Evolutionary conservation across 2,329 filamentous ascomycete species (phyloP), one percentile per base, ranked within the genome.

Genomic region (Cercospora beticola): DNA sequence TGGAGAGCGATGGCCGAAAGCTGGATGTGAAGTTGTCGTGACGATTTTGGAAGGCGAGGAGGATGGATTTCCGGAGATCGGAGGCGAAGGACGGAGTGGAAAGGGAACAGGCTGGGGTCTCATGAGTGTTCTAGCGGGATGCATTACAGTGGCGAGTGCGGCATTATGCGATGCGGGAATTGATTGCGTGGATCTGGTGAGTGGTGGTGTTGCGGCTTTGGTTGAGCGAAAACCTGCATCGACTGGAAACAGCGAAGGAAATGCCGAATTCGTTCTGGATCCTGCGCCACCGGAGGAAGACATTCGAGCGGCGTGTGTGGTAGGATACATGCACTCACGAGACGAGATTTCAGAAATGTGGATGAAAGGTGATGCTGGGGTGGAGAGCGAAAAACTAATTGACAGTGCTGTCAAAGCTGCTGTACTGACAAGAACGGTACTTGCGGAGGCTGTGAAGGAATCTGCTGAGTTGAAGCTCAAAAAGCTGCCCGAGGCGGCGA

Each of bases 1-100:
- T 76, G 93, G 93, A 14, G 94, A 97, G 78, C 86, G 94, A 67
- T 99, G 94, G 92, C 95, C 95, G n/a, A 99, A 99, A 84, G 97
- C 93, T 79, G 94, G 93, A 56, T 90, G 97, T n/a, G 95, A 99
- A 78, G 90, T 99, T 49, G 90, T 97, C 18, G 89, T 99, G 60
- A 97, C 93, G 0, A 89, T 99, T 60, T 84, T 99, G 18, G 95
- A 99, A 81, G 94, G 93, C 3, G 95, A 98, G 77, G 92, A 97
- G 78, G 91, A 94, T 75, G 83, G 84, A 40, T 89, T 87, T 85
- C 88, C 86, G 85, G 88, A 86, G 4, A 8, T 58, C 5, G 26
- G 56, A 31, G 86, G 88, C 77, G 81, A 82, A 21, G 75, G 70
- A 16, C 73, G 73, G 10, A 69, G 67, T 18, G 72, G 71, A 12